phyloP scores from a whole-genome alignment of 345 rosid genomes.

The Balakata baccata region DNA sequence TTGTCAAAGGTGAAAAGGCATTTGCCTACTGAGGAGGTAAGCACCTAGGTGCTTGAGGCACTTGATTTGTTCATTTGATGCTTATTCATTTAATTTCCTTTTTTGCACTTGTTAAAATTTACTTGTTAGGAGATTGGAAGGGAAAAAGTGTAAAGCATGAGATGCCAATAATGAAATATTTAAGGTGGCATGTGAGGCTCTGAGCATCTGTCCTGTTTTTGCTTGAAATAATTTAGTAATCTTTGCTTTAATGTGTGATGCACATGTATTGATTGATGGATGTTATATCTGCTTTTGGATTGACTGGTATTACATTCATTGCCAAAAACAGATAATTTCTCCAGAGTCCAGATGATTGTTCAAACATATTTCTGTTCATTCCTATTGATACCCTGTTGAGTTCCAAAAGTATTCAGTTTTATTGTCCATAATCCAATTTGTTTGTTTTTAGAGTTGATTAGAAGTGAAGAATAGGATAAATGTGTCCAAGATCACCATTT shows the following conservation, averaged over 20 bases:
- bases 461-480: constrained; percentile 2
- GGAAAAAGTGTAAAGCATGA: background rate
- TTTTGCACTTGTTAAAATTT: background rate
- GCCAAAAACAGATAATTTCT: background rate
- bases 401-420: background rate
- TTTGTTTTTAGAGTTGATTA: background rate
- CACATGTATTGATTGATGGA: background rate
- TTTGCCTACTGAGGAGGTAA: background rate
- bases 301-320: background rate
- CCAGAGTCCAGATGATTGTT: constrained; percentile 1
- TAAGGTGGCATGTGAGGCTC: background rate
- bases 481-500: background rate
- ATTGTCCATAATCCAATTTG: background rate
- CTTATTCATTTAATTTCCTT: background rate
- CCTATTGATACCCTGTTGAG: background rate
- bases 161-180: background rate
- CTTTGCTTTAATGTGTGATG: background rate
- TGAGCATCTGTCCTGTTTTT: background rate
- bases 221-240: background rate
- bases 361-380: background rate
- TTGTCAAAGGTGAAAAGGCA: background rate
- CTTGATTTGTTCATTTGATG: background rate
- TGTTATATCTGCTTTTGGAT: background rate
- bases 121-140: background rate
- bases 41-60: background rate